Conservation (phyloP, 352 stramenopile genomes). For the Plasmopara muralis region DNA sequence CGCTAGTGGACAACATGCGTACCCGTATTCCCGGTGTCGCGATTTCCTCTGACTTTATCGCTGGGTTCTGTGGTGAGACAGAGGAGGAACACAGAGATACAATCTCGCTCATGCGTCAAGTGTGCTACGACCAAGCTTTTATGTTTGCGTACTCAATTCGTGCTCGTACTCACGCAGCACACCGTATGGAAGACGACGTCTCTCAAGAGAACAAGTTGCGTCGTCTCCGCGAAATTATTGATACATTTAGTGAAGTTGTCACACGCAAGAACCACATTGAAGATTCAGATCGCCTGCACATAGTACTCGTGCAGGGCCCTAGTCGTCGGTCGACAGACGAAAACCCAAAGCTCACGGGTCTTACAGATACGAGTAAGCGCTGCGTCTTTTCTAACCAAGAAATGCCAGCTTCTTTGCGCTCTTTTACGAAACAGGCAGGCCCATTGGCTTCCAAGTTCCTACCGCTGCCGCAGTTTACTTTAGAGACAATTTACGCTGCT, state of each 20-base stretch:
- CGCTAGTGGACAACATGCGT: slow-evolving; percentile 91
- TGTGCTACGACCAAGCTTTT: slow-evolving; percentile 97
- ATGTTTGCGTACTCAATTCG: slow-evolving; percentile 98
- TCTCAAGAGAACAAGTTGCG: slow-evolving; percentile 90
- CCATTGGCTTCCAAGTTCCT: slow-evolving; percentile 36
- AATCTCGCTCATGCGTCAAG: slow-evolving; percentile 68
- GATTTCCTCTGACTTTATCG: slow-evolving; percentile 96
- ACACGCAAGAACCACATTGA: slow-evolving; percentile 87
- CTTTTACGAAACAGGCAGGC: slow-evolving; percentile 36
- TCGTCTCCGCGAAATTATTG: slow-evolving; percentile 95
- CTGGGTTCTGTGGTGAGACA: slow-evolving; percentile 98
- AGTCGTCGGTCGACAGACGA: slow-evolving; percentile 76
- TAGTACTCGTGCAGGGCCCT: slow-evolving; percentile 95
- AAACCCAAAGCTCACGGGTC: slow-evolving; percentile 70
- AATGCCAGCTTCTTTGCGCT: slow-evolving; percentile 43
- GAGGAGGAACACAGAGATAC: slow-evolving; percentile 96
- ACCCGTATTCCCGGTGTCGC: slow-evolving; percentile 70
- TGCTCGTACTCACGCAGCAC: slow-evolving; percentile 92
- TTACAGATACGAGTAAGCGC: slow-evolving; percentile 87
- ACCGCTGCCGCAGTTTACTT: slow-evolving; percentile 29
- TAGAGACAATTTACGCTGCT: slow-evolving; percentile 36
- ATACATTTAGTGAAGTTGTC: slow-evolving; percentile 88
- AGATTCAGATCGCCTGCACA: slow-evolving; percentile 88
- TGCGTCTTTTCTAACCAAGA: slow-evolving; percentile 72
- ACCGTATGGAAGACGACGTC: slow-evolving; percentile 95